These are phyloP conservation scores for Claviceps africana DNA, from an alignment of 2,329 filamentous ascomycete species.

Conservation along the genomic window DNA sequence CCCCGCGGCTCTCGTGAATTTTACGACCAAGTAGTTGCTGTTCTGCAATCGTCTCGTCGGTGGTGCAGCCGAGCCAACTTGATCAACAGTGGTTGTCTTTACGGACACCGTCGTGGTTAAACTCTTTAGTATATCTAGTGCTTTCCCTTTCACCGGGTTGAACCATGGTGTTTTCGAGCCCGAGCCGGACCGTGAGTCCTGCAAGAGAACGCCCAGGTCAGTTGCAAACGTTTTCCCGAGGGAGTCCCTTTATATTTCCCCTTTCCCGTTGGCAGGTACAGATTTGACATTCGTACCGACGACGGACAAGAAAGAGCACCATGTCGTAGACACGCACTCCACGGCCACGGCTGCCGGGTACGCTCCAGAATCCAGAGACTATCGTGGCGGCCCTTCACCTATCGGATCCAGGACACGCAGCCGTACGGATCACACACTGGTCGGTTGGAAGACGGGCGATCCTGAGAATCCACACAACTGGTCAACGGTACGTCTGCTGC, in stretches of 20 bases:
- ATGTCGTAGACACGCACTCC: conserved; percentile 12
- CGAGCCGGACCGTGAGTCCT: not conserved
- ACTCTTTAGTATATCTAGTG: not conserved
- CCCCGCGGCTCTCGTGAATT: no score
- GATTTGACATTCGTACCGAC: not conserved
- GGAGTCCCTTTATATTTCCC: not conserved
- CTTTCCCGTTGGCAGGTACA: not conserved
- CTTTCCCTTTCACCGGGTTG: not conserved
- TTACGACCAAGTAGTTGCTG: no score
- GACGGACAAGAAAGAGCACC: conserved; percentile 14
- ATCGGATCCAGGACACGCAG: conserved; percentile 22
- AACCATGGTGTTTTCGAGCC: not conserved
- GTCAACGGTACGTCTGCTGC: conserved; percentile 19
- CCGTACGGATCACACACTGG: conserved; percentile 20
- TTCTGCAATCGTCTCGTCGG: no score
- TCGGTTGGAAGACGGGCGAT: conserved; percentile 34
- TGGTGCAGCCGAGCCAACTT: not conserved
- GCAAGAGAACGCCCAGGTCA: not conserved
- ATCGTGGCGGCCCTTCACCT: conserved; percentile 13
- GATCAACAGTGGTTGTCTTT: not conserved
- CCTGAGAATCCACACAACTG: conserved; percentile 41
- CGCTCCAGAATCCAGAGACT: conserved; percentile 26
- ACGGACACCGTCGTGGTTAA: not conserved
- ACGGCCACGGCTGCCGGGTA: conserved; percentile 27
- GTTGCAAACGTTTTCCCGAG: not conserved